Percentiles rank a stretch among this genome's conserved stretches.
phyloP scores from a whole-genome alignment of 768 basidiomycete genomes.

The Termitomyces sp. region DNA sequence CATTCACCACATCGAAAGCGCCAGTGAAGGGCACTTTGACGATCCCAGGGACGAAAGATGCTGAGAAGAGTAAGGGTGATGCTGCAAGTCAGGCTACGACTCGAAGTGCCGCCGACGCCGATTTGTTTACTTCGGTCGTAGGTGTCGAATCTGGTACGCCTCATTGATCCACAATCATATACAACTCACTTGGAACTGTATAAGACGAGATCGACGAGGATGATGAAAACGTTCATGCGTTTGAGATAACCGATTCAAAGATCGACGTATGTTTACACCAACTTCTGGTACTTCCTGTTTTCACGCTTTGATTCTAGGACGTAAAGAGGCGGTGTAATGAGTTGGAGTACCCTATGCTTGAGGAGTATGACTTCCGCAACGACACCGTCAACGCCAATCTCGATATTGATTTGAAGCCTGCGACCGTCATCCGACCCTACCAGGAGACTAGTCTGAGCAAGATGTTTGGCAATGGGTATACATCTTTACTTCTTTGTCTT shows the following conservation, averaged over 20 bases:
- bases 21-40: constrained; percentile 79
- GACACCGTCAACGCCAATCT: constrained; percentile 95
- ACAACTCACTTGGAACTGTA: neutral
- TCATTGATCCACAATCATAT: neutral
- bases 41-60: constrained; percentile 81
- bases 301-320: constrained; percentile 45
- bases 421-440: constrained; percentile 95
- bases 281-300: neutral
- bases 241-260: constrained; percentile 90
- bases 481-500: constrained; percentile 2
- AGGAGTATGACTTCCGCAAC: constrained; percentile 98
- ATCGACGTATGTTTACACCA: constrained; percentile 69
- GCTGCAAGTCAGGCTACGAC: constrained; percentile 12
- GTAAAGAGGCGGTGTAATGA: constrained; percentile 97
- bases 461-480: constrained; percentile 98
- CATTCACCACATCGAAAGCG: constrained; percentile 77
- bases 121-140: constrained; percentile 94
- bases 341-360: constrained; percentile 95
- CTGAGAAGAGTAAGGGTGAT: constrained; percentile 66
- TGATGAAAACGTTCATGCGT: constrained; percentile 95
- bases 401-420: constrained; percentile 97
- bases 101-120: constrained; percentile 50
- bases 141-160: constrained; percentile 82
- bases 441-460: constrained; percentile 98
- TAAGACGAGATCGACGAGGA: constrained; percentile 96